phyloP scores from a whole-genome alignment of 23 red algal species.

The Gracilaria gracilis region DNA sequence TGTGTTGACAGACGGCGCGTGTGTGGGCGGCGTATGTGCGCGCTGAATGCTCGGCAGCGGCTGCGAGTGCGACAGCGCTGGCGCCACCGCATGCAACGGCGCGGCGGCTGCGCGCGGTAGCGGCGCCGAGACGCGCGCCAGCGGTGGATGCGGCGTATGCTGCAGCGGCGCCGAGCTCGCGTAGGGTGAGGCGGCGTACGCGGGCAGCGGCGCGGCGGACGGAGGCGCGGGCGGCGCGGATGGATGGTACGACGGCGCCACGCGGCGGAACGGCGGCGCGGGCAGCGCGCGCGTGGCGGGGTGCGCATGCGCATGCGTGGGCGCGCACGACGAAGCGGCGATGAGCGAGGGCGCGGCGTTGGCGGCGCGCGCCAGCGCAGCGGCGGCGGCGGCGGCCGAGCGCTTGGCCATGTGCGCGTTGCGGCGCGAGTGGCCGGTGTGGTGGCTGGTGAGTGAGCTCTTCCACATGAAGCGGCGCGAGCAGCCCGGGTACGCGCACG shows the following conservation, averaged over 20 bases:
- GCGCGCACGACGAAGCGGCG: too few relatives aligned
- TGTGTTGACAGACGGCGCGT: too few relatives aligned
- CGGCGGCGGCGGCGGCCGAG: conserved; percentile 23
- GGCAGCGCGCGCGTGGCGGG: too few relatives aligned
- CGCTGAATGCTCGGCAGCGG: conserved; percentile 10
- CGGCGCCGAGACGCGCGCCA: neutral
- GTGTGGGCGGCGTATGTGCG: too few relatives aligned
- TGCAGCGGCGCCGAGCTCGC: too few relatives aligned
- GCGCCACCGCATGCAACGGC: neutral
- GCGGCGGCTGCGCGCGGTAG: neutral
- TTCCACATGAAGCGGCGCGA: conserved; percentile 83
- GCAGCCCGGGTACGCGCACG: conserved; percentile 74
- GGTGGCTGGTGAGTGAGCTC: conserved; percentile 78
- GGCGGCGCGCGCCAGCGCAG: neutral
- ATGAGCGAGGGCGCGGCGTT: neutral
- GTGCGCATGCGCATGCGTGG: too few relatives aligned
- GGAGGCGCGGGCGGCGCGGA: neutral
- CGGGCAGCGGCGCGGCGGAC: neutral
- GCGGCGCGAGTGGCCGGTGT: conserved; percentile 54
- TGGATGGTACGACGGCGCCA: too few relatives aligned
- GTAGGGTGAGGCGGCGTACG: too few relatives aligned
- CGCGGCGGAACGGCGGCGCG: too few relatives aligned
- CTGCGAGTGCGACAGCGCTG: neutral
- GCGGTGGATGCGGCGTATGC: too few relatives aligned
- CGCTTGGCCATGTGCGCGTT: conserved; percentile 50